Evolutionary conservation across 2,329 filamentous ascomycete genomes (phyloP).

Genomic region (Hyphodiscus sp.): DNA sequence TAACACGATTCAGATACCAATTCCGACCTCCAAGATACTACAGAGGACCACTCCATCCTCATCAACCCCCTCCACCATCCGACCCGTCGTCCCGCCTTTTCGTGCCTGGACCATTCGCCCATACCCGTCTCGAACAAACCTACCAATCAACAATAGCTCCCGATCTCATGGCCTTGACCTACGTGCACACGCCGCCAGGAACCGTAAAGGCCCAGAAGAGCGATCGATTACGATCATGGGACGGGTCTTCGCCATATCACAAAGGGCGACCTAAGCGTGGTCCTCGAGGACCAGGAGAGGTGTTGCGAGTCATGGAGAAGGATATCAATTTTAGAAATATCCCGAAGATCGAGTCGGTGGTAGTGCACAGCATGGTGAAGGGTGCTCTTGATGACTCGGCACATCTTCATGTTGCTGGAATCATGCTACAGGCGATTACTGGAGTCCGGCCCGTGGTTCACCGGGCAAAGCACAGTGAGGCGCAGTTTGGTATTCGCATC

Average conservation of each 20-base stretch:
- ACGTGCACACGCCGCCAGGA: slow-evolving; percentile 78
- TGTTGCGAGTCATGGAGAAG: slow-evolving; percentile 64
- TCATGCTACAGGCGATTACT: slow-evolving; percentile 79
- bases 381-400: slow-evolving; percentile 63
- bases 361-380: slow-evolving; percentile 69
- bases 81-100: slow-evolving; percentile 86
- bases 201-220: slow-evolving; percentile 48
- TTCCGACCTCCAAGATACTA: slow-evolving; percentile 93
- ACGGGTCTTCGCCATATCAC: slow-evolving; percentile 87
- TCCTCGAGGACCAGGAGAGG: slow-evolving; percentile 67
- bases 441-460: slow-evolving; percentile 68
- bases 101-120: slow-evolving; percentile 82
- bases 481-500: slow-evolving; percentile 67
- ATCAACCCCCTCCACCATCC: slow-evolving; percentile 80
- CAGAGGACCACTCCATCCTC: slow-evolving; percentile 85
- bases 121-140: slow-evolving; percentile 82
- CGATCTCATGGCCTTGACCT: slow-evolving; percentile 83
- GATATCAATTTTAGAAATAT: slow-evolving; percentile 78
- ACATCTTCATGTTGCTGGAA: slow-evolving; percentile 74
- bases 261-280: slow-evolving; percentile 81
- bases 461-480: slow-evolving; percentile 61
- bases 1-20: slow-evolving; percentile 63
- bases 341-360: slow-evolving; percentile 73
- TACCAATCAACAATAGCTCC: slow-evolving; percentile 80
- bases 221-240: slow-evolving; percentile 77